Percentiles rank a stretch among this genome's conserved stretches.
phyloP scores from a whole-genome alignment of 2,329 filamentous ascomycete genomes.

The Onygenales sp. region DNA sequence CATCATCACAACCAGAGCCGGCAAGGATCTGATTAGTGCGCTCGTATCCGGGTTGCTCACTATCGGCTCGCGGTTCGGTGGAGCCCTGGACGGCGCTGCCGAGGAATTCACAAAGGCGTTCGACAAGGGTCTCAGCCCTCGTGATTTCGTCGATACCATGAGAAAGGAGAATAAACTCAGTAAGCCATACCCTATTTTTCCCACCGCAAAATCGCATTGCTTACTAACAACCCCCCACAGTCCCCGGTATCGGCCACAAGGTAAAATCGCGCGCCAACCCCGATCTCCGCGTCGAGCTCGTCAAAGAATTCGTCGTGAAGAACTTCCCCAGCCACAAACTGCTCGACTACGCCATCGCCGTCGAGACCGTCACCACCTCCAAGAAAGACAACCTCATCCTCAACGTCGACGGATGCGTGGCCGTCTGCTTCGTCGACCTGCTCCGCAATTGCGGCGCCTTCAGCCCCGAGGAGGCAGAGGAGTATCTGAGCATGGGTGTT shows the following conservation, averaged over 20 bases:
- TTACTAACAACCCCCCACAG: constrained; percentile 30
- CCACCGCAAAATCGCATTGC: background rate
- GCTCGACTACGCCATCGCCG: constrained; percentile 95
- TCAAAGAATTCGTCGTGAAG: constrained; percentile 97
- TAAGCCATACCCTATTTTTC: constrained; percentile 30
- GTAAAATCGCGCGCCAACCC: constrained; percentile 99
- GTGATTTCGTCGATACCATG: constrained; percentile 98
- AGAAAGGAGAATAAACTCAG: constrained; percentile 99
- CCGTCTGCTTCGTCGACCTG: constrained; percentile 97
- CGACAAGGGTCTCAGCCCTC: constrained; percentile 94
- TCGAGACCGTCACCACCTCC: constrained; percentile 95
- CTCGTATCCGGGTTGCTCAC: constrained; percentile 95
- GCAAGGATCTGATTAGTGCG: constrained; percentile 94
- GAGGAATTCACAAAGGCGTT: constrained; percentile 98
- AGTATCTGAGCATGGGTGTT: constrained; percentile 98
- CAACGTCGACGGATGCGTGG: constrained; percentile 96
- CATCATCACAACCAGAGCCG: constrained; percentile 98
- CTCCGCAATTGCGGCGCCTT: constrained; percentile 97
- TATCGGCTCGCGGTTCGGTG: constrained; percentile 96
- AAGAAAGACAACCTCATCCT: constrained; percentile 99
- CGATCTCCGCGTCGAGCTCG: constrained; percentile 96
- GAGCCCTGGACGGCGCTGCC: constrained; percentile 92
- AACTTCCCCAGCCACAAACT: constrained; percentile 98
- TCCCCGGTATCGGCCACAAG: constrained; percentile 97
- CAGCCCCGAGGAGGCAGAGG: constrained; percentile 90